Evolutionary conservation across 768 basidiomycete species (phyloP).

Genomic region (Gymnopilus dilepis): DNA sequence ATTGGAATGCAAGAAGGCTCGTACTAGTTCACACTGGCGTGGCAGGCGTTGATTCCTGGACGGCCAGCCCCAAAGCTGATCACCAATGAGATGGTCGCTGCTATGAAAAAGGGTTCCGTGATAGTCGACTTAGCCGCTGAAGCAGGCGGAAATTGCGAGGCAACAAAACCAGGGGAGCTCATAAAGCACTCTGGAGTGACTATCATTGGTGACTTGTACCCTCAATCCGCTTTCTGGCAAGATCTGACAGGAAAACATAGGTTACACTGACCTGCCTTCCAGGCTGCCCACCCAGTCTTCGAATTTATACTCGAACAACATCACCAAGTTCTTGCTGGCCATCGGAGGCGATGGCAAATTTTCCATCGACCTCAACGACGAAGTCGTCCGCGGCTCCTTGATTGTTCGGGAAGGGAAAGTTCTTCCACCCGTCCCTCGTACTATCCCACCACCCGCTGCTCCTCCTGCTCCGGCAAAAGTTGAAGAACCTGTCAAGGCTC

Average conservation of each 20-base stretch:
- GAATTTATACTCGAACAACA: constrained; percentile 90
- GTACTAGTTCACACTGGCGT: background rate
- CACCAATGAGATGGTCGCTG: constrained; percentile 82
- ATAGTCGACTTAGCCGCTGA: constrained; percentile 89
- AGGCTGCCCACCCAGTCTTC: constrained; percentile 89
- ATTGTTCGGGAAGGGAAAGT: constrained; percentile 71
- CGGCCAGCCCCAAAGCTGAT: constrained; percentile 87
- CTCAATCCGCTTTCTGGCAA: constrained; percentile 2
- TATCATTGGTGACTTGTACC: constrained; percentile 62
- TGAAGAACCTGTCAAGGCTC: constrained; percentile 56
- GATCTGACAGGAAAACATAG: constrained; percentile 38
- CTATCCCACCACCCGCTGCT: constrained; percentile 63
- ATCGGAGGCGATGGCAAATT: constrained; percentile 70
- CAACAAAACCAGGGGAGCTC: constrained; percentile 79
- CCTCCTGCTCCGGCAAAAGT: constrained; percentile 50
- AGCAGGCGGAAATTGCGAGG: constrained; percentile 89
- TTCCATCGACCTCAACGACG: constrained; percentile 75
- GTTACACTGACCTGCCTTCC: constrained; percentile 87
- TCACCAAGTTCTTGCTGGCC: constrained; percentile 87
- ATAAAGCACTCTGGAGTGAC: constrained; percentile 77
- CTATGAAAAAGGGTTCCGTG: constrained; percentile 93
- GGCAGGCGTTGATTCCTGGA: constrained; percentile 82
- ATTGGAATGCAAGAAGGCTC: background rate
- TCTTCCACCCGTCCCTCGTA: constrained; percentile 71
- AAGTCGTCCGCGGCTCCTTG: constrained; percentile 83